A percentile compares a stretch with the other conserved stretches of the same genome.
Conservation (phyloP, 345 rosid species). For the Sisymbrium irio region DNA sequence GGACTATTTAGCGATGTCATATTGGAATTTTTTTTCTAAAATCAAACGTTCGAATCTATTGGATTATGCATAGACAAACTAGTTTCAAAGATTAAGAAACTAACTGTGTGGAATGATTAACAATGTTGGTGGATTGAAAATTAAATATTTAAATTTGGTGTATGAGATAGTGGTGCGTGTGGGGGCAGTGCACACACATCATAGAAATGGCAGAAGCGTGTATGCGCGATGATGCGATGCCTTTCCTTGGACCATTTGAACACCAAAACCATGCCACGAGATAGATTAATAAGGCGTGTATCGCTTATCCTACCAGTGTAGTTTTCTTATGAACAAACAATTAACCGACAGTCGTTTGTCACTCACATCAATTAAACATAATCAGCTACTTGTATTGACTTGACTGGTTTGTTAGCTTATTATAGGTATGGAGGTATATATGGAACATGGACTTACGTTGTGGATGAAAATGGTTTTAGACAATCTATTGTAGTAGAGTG, state of each 20-base stretch:
- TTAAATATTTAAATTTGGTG: background rate
- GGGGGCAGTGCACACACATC: slow-evolving; percentile 2
- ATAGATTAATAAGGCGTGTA: slow-evolving; percentile 5
- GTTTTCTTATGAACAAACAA: background rate
- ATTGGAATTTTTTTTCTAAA: background rate
- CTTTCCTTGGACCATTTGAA: slow-evolving; percentile 18
- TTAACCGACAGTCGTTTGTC: background rate
- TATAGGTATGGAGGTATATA: no score
- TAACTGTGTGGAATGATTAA: background rate
- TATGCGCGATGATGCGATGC: slow-evolving; percentile 23
- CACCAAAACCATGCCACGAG: slow-evolving; percentile 25
- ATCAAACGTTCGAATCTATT: background rate
- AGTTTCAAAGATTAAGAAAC: background rate
- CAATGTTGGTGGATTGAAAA: background rate
- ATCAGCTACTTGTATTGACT: background rate
- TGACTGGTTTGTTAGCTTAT: background rate
- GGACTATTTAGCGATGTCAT: background rate
- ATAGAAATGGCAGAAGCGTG: slow-evolving; percentile 23
- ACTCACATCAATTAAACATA: background rate
- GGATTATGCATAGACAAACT: background rate
- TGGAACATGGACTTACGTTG: background rate
- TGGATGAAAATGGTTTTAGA: background rate
- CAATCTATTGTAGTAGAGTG: background rate
- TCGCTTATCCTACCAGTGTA: slow-evolving; percentile 22
- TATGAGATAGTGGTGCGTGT: slow-evolving; percentile 23